Base-by-base conservation (phyloP, 2,329 filamentous ascomycete species). In the Aspergillus sp. region DNA sequence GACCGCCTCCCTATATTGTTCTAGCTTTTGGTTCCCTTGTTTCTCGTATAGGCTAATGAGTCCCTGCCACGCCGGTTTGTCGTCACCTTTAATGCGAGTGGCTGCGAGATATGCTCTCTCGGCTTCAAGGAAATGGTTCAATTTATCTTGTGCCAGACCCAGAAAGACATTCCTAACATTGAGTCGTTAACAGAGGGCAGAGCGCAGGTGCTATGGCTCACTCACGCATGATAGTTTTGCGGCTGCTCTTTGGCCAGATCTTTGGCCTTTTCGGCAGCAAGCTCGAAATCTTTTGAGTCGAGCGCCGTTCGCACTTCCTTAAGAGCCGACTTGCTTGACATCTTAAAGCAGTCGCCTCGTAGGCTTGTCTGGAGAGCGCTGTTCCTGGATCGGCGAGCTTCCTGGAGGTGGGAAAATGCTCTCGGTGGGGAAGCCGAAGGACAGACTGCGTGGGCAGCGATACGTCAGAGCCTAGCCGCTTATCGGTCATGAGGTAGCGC, bases 1-100 rank as follows among this genome's bases (percentile, higher is more conserved):
- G 2, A 87, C 89, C 1, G 90, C 90, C 46, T 86, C 79, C 48
- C 89, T 88, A 69, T 96, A 96, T 49, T 88, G 83, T 55, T 85
- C 82, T 14, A 98, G 77, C 67, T 88, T 90, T 55, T 83, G 82
- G 31, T 79, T 74, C 15, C 85, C 87, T 69, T 92, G 89, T 66
- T 86, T 89, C 76, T 96, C 91, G 71, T 91, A 97, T 31, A 98
- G 76, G 68, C 88, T 90, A 73, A 95, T 84, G 46, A 99, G 80
- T 1, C 95, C 95, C 71, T 96, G 90, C 91, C 91, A 98, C 64
- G 90, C 90, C 67, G 93, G 90, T n/a, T 86, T 79, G 65, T 97
- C 92, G 17, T 85, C 80, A 1, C 87, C 85, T 63, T 91, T 93
- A 60, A 91, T 79, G 19, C 81, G 80, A 6, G 89, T 85, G 1